These are phyloP conservation scores for Elsinoe fawcettii DNA, from an alignment of 2,329 filamentous ascomycete genomes.

Conservation along the genomic window DNA sequence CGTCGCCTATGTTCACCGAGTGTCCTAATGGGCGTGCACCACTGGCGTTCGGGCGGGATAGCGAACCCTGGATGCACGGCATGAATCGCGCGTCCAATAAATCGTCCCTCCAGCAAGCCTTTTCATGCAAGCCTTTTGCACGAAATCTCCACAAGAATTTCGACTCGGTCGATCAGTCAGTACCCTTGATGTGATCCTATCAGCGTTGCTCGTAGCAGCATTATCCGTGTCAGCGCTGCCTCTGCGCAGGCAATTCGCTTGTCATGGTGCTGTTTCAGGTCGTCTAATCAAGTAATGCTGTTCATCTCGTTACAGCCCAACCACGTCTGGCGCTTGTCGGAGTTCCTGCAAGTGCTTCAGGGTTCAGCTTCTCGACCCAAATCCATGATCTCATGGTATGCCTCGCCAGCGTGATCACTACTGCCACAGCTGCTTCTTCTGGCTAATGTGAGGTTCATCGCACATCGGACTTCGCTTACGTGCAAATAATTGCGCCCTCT, in stretches of 20 bases:
- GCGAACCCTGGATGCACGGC: constrained; percentile 11
- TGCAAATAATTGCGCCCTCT: neutral
- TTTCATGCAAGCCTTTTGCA: neutral
- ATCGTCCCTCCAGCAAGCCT: neutral
- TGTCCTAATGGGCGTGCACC: neutral
- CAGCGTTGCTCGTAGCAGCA: neutral
- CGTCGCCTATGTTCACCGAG: constrained; percentile 9
- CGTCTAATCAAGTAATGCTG: constrained; percentile 8
- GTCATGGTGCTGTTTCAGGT: constrained; percentile 4
- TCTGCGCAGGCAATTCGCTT: neutral
- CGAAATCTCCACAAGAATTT: constrained; percentile 6
- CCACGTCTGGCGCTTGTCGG: neutral
- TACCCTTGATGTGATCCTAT: neutral
- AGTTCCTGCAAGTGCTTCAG: neutral
- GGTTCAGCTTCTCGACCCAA: neutral
- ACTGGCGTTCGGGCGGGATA: neutral
- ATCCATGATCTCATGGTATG: constrained; percentile 3
- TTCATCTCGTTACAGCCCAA: constrained; percentile 6
- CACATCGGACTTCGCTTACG: constrained; percentile 4
- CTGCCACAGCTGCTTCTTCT: neutral
- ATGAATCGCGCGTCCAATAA: constrained; percentile 4
- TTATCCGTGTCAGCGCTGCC: neutral
- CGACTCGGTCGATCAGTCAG: neutral
- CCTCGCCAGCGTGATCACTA: neutral
- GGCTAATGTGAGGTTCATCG: neutral